These are phyloP conservation scores for Lonicera japonica DNA, from an alignment of 129 eudicot genomes.

Conservation along the genomic window DNA sequence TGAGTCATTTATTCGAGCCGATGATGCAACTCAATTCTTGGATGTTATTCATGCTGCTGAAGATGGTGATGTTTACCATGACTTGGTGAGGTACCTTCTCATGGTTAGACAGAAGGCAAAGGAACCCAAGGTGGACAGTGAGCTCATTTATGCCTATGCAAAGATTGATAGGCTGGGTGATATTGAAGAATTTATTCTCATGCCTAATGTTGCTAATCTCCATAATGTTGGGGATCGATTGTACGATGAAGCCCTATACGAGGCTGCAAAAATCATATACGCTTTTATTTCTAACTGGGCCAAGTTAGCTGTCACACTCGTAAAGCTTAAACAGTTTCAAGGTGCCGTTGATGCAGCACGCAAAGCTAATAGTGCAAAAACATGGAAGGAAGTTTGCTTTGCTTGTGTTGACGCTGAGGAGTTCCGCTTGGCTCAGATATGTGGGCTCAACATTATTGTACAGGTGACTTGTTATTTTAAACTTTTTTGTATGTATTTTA, in stretches of 20 bases:
- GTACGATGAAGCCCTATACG: constrained; percentile 87
- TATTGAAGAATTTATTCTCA: constrained; percentile 85
- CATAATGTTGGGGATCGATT: constrained; percentile 86
- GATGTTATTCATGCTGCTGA: constrained; percentile 81
- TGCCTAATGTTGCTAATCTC: constrained; percentile 97
- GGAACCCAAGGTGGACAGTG: constrained; percentile 95
- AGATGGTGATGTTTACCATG: constrained; percentile 70
- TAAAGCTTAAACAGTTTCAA: constrained; percentile 85
- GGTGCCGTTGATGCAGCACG: constrained; percentile 98
- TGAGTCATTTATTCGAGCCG: constrained; percentile 93
- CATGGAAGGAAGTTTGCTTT: constrained; percentile 98
- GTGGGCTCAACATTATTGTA: constrained; percentile 87
- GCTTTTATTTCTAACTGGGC: constrained; percentile 96
- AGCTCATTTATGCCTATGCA: constrained; percentile 92
- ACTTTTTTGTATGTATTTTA: too few species aligned
- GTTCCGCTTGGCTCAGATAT: constrained; percentile 94
- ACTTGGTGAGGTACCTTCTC: constrained; percentile 69
- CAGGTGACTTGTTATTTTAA: constrained; percentile 43
- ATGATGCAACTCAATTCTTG: constrained; percentile 82
- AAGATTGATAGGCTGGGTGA: constrained; percentile 85
- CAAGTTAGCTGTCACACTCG: constrained; percentile 77
- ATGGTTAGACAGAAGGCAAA: constrained; percentile 94
- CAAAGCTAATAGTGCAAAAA: constrained; percentile 87
- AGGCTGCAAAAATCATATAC: constrained; percentile 94
- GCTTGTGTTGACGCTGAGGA: constrained; percentile 98